phyloP scores from a whole-genome alignment of 805 yeast genomes.

The Starmerella tilneyi region DNA sequence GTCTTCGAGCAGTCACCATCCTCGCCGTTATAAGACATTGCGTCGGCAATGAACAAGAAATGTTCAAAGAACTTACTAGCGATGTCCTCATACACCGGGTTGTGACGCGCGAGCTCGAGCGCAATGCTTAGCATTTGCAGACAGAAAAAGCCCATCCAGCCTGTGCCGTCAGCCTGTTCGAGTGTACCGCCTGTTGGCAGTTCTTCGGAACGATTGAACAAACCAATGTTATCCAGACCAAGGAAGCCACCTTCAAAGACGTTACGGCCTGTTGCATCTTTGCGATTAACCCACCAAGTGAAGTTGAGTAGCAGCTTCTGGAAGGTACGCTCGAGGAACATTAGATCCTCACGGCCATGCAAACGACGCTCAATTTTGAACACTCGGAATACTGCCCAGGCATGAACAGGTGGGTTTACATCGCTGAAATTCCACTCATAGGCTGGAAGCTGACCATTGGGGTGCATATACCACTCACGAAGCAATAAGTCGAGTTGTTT shows the following conservation, averaged over 20 bases:
- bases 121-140: conserved; percentile 89
- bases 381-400: conserved; percentile 85
- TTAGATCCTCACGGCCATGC: conserved; percentile 71
- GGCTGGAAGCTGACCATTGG: conserved; percentile 95
- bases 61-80: conserved; percentile 93
- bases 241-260: conserved; percentile 90
- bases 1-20: conserved; percentile 6
- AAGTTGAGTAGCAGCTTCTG: conserved; percentile 80
- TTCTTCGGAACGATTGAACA: conserved; percentile 86
- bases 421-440: conserved; percentile 94
- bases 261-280: conserved; percentile 75
- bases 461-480: conserved; percentile 96
- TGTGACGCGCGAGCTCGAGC: conserved; percentile 73
- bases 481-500: conserved; percentile 75
- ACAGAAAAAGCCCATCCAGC: conserved; percentile 94
- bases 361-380: conserved; percentile 78
- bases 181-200: conserved; percentile 83
- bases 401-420: conserved; percentile 96
- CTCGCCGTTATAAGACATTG: conserved; percentile 64
- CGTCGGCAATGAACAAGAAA: conserved; percentile 81
- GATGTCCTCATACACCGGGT: conserved; percentile 81
- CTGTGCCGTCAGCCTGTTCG: conserved; percentile 92
- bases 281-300: conserved; percentile 96
- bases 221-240: conserved; percentile 86
- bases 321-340: conserved; percentile 82